Evolutionary conservation across 345 rosid species (phyloP), one percentile per base, ranked within the genome.

Genomic region (Brassica cretica): DNA sequence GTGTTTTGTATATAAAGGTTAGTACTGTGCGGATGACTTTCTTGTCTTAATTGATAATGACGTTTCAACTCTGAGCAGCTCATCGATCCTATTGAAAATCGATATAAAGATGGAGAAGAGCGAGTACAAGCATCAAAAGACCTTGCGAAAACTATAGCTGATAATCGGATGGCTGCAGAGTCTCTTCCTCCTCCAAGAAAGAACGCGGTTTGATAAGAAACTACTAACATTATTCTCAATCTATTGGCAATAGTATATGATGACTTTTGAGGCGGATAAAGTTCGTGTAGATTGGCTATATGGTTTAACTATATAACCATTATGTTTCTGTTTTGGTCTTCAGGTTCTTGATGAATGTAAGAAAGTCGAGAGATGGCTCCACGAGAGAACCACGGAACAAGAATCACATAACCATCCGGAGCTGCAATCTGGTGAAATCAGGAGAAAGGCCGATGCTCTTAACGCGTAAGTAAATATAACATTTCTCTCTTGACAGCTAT

Each of bases 331-430:
- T 27, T 63, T 61, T 21, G 25, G 72, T 56, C 35, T 80, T 71
- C 87, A 89, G 94, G 80, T 91, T 75, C 82, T 64, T 2, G 79
- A 86, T 14, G 94, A 89, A 69, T 91, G 97, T 80, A 68, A 81
- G 66, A 88, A 87, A 84, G 90, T 82, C 1, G 93, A 88, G 89
- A 79, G 77, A 66, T 91, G 97, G 97, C 82, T 91, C 35, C 84
- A 83, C 21, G 91, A 87, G 79, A 87, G 83, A 86, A 80, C 75
- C 64, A 68, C 70, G 46, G 84, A 83, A 64, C 97, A 86, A 63
- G 89, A 84, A 32, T 74, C 83, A 21, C 77, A 60, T 85, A 67
- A 84, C 94, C 0, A 86, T 74, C 90, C 90, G 0, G 70, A 84
- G 77, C 30, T 91, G 74, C 88, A 83, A 84, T 83, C 94, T 33